These are phyloP conservation scores for Coffea eugenioides DNA, from an alignment of 257 asterid species.

Conservation along the genomic window DNA sequence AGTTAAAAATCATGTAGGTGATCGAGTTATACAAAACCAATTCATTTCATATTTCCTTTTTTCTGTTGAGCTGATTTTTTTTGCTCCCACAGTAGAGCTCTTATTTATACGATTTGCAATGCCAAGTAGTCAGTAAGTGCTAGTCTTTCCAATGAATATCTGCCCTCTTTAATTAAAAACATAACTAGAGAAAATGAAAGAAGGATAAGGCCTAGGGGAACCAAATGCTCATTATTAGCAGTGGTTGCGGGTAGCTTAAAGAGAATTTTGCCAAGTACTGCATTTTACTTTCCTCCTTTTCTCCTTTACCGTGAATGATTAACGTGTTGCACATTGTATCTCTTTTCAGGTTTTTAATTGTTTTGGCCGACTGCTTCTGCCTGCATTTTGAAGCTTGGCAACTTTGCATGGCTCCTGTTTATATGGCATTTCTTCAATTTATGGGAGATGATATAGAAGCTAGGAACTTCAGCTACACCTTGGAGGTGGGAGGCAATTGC, in stretches of 20 bases:
- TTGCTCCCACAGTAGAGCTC: too few relatives aligned
- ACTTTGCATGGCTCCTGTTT: slow-evolving; percentile 84
- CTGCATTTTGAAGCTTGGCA: slow-evolving; percentile 87
- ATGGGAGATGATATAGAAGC: slow-evolving; percentile 87
- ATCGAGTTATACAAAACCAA: neutral
- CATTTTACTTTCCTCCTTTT: neutral
- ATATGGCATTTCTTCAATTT: slow-evolving; percentile 86
- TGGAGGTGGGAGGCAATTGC: slow-evolving; percentile 88
- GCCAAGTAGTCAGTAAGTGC: neutral
- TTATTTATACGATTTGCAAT: neutral
- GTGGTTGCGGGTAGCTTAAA: too few relatives aligned
- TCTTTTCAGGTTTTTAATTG: slow-evolving; percentile 67
- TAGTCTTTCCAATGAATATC: neutral
- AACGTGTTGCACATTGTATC: neutral
- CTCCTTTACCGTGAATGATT: slow-evolving; percentile 5
- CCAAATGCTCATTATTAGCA: neutral
- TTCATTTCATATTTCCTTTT: neutral
- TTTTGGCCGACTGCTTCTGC: slow-evolving; percentile 78
- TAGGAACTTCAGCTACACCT: slow-evolving; percentile 49
- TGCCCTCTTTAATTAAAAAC: neutral
- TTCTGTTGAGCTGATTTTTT: too few relatives aligned
- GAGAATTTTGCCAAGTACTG: neutral
- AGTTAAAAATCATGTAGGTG: neutral
- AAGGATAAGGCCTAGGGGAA: too few relatives aligned
- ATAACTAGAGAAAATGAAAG: too few relatives aligned